Base-by-base conservation (phyloP, 2,329 filamentous ascomycete species). In the Paraconiothyrium sp. region DNA sequence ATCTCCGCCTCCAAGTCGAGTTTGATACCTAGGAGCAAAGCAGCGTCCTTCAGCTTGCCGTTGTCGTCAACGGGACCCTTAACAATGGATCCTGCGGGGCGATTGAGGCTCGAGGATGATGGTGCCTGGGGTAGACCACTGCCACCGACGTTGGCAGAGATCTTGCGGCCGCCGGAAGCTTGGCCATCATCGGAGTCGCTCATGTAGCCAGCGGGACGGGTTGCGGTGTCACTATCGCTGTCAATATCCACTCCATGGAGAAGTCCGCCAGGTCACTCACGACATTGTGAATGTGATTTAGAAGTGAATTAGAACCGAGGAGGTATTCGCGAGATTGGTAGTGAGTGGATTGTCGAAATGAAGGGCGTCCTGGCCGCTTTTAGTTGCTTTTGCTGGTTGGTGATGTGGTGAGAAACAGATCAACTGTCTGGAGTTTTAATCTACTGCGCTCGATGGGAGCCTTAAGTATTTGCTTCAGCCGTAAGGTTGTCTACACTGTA, bases 1-100 rank as follows among this genome's bases (percentile, higher is more conserved):
- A 89, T 84, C 72, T 89, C 86, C 14, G 86, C 86, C 73, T 89
- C 86, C 22, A 89, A 77, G 71, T 89, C 87, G 39, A 89, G 80
- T 80, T 89, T 88, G 79, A 89, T 88, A 59, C 86, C 86, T 41
- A 89, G 81, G 68, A 88, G 81, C 47, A 89, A 80, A 1, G 85
- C 86, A 4, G 87, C 85, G 44, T 84, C 76, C 77, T 87, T 89
- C 61, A 85, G 79, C 68, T 86, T 84, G 62, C 87, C 86, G 57
- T 88, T 78, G 34, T 85, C 83, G 63, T 88, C 85, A 35, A 84
- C 83, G 14, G 86, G 82, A 11, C 86, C 86, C 74, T 84, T 85
- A 64, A 89, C 83, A 37, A 89, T 82, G 59, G 69, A 72, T 46
- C 72, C 74, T 22, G 72, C 79, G 20, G 80, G 80, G 47, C 78